Evolutionary conservation across 768 basidiomycete genomes (phyloP), one percentile per base, ranked within the genome.

Genomic region (Suillus subalutaceus): DNA sequence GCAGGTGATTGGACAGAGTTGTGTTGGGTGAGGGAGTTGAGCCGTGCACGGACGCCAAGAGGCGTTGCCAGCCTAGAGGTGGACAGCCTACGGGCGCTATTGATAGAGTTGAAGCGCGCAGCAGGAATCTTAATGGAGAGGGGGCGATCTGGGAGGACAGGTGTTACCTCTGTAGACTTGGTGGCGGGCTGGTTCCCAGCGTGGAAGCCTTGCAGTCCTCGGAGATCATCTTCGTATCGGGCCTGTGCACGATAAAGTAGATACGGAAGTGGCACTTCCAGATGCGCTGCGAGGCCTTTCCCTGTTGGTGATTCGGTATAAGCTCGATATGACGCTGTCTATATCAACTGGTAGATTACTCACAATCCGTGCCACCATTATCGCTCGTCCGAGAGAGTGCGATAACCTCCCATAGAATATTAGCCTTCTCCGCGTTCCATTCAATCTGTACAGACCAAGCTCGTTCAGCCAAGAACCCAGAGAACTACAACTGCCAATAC

Each of bases 391-490:
- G 84, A 41, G 91, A 92, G 70, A 87, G 84, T 63, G 92, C 89
- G 68, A 95, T 93, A 53, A 92, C 90, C 76, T 93, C 92, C 93
- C 93, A 95, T 9, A 95, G 80, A 7, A 92, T 86, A 67, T 90
- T 89, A 55, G 94, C 93, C 75, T 94, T 95, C 65, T 94, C 91
- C 9, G 85, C 70, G 52, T 85, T 92, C 93, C 93, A 95, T 80
- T 91, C 89, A 75, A 95, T 89, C 93, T 94, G 72, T 43, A 61
- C 44, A 35, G 20, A 63, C 68, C 66, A 64, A 68, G 58, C 65
- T 70, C 53, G 66, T 65, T 68, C 38, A 52, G 52, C 38, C 63
- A 23, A 44, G n/a, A 55, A 58, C 60, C 64, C 23, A 32, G 61
- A 20, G 43, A 43, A 63, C 44, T 38, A 20, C 10, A 55, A 55